These are phyloP conservation scores for Helotiales sp. DNA, from an alignment of 2,329 filamentous ascomycete species.

Conservation along the genomic window DNA sequence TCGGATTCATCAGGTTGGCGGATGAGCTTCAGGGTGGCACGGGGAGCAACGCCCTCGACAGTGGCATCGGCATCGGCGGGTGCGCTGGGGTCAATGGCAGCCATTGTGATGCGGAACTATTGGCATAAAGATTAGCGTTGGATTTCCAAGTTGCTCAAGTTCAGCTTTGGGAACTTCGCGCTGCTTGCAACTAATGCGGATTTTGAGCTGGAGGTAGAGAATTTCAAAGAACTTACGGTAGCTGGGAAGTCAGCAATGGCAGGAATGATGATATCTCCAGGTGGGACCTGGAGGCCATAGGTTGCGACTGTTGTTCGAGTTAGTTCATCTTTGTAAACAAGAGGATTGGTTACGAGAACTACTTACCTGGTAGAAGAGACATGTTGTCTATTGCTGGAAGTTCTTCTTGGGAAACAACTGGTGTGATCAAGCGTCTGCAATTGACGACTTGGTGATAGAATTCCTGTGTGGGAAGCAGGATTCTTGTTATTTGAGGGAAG, in stretches of 20 bases:
- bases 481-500: slow-evolving; percentile 18
- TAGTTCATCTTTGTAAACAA: slow-evolving; percentile 43
- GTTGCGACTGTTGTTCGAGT: slow-evolving; percentile 65
- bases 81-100: slow-evolving; percentile 90
- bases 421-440: slow-evolving; percentile 5
- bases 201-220: not conserved
- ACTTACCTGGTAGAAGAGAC: slow-evolving; percentile 56
- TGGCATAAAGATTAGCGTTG: slow-evolving; percentile 24
- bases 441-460: not conserved
- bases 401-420: slow-evolving; percentile 14
- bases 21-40: slow-evolving; percentile 90
- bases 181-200: not conserved
- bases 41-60: slow-evolving; percentile 67
- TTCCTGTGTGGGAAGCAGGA: slow-evolving; percentile 17
- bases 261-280: slow-evolving; percentile 81
- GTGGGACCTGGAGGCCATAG: slow-evolving; percentile 90
- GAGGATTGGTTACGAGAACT: not conserved
- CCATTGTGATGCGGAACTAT: slow-evolving; percentile 98
- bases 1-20: slow-evolving; percentile 70
- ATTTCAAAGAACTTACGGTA: slow-evolving; percentile 65
- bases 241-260: slow-evolving; percentile 80
- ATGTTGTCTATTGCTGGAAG: slow-evolving; percentile 47
- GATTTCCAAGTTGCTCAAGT: not conserved
- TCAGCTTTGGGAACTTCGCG: not conserved
- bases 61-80: slow-evolving; percentile 68